Evolutionary conservation across 805 yeast species (phyloP), one percentile per base, ranked within the genome.

Genomic region (Starmerella apis): DNA sequence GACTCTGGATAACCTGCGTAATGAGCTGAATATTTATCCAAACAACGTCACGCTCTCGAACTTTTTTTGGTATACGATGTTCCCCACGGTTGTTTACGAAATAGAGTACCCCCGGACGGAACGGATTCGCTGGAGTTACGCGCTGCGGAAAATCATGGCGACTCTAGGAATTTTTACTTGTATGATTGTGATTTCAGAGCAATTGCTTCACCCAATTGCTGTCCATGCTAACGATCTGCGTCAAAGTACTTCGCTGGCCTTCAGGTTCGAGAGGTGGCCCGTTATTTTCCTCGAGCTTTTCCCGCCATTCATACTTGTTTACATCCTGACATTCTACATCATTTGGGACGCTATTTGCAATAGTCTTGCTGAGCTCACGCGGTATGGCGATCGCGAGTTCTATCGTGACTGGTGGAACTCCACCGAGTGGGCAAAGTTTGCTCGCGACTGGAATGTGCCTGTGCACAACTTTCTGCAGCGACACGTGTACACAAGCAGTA

Each of bases 391-490:
- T 64, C 77, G 98, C 46, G 83, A 83, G 57, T 92, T 92, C 65
- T 92, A 94, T 63, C 90, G 94, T 3, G 84, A 86, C 39, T 94
- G 98, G 98, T 92, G 99, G 98, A 86, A 88, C 59, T 84, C 94
- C 54, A 78, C 82, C 18, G 83, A 86, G 37, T 92, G 96, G 96
- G 84, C 84, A 50, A 88, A 88, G 63, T 92, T 85, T 65, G 82
- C 96, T 10, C 73, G 96, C 56, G 79, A 83, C 54, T 94, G 99
- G 98, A 92, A 92, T 64, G 76, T 77, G 9, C 96, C 97, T 0
- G 97, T 92, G 20, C 96, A 92, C 64, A 76, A 79, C 61, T 92
- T 92, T 58, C 69, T 92, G 52, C 70, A 88, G 41, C 76, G 97
- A 56, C 99, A 94, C 63, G 97, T 92, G 2, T 94, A 92, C 65